A percentile compares a stretch with the other conserved stretches of the same genome.
Conservation (phyloP, 1,284 basidiomycete genomes). For the Sanghuangporus baumii region DNA sequence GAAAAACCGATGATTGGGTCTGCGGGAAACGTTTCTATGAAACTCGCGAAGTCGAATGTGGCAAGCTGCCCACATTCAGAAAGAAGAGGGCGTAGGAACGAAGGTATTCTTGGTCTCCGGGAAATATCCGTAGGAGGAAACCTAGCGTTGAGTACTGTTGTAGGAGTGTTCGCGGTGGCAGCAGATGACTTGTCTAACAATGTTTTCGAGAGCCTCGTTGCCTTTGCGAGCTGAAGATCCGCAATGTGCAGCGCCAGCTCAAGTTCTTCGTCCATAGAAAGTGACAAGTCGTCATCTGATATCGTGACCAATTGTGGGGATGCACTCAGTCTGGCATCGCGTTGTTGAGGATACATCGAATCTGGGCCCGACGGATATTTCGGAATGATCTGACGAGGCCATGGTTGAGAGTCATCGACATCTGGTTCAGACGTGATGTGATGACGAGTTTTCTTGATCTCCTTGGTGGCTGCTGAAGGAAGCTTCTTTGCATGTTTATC, state of each 20-base stretch:
- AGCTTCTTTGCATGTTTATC: neutral
- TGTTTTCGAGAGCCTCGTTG: neutral
- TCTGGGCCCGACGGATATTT: neutral
- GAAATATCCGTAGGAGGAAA: slow-evolving; percentile 21
- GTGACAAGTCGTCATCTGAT: slow-evolving; percentile 7
- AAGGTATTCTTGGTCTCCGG: slow-evolving; percentile 29
- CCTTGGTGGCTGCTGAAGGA: neutral
- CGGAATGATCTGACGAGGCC: slow-evolving; percentile 7
- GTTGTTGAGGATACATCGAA: neutral
- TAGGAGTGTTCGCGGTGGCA: neutral
- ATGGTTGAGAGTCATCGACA: neutral
- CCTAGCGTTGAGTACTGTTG: no score
- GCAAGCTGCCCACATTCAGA: slow-evolving; percentile 60
- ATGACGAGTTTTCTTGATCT: neutral
- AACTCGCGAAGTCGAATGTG: slow-evolving; percentile 70
- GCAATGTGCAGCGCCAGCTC: slow-evolving; percentile 16
- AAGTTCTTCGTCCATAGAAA: slow-evolving; percentile 15
- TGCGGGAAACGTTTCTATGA: slow-evolving; percentile 71
- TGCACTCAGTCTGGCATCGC: neutral
- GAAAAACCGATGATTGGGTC: slow-evolving; percentile 34
- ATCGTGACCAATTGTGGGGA: neutral
- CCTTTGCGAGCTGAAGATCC: slow-evolving; percentile 7
- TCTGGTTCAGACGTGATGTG: neutral
- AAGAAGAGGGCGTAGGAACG: slow-evolving; percentile 54
- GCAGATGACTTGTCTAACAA: neutral